Evolutionary conservation across 2,329 filamentous ascomycete genomes (phyloP).

Genomic region (Microcyclosporella mali): DNA sequence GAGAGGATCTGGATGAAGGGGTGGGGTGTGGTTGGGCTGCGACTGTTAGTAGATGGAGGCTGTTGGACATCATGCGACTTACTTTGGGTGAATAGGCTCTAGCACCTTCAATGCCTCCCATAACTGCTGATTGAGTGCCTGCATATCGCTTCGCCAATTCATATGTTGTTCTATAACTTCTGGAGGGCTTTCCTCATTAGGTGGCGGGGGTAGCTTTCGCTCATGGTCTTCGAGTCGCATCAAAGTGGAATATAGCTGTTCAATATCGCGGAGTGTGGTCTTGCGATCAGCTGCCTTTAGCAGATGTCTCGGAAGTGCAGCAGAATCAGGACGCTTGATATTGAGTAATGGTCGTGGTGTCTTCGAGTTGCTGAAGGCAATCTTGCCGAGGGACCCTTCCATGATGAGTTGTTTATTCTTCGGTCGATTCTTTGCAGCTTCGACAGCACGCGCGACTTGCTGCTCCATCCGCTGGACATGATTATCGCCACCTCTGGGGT

Average conservation of each 20-base stretch:
- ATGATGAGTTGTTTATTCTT: slow-evolving; percentile 98
- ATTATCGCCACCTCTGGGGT: slow-evolving; percentile 82
- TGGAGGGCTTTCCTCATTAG: slow-evolving; percentile 58
- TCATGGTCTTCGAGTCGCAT: slow-evolving; percentile 95
- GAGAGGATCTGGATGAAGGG: slow-evolving; percentile 96
- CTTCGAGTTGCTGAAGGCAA: slow-evolving; percentile 98
- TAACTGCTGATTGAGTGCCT: slow-evolving; percentile 68
- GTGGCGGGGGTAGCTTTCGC: slow-evolving; percentile 65
- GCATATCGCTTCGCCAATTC: slow-evolving; percentile 69
- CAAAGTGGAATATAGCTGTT: slow-evolving; percentile 76
- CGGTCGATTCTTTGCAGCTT: slow-evolving; percentile 93
- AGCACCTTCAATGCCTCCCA: slow-evolving; percentile 89
- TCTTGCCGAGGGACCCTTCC: slow-evolving; percentile 92
- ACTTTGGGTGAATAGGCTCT: slow-evolving; percentile 67
- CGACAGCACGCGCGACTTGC: slow-evolving; percentile 93
- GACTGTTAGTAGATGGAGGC: slow-evolving; percentile 9
- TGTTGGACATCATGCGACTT: slow-evolving; percentile 23
- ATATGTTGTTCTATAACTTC: slow-evolving; percentile 67
- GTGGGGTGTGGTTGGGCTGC: slow-evolving; percentile 63
- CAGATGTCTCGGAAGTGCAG: slow-evolving; percentile 48
- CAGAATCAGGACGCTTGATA: slow-evolving; percentile 78
- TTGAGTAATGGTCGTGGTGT: slow-evolving; percentile 92
- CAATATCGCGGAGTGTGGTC: slow-evolving; percentile 76
- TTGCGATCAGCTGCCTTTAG: slow-evolving; percentile 64
- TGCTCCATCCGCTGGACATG: slow-evolving; percentile 99